Evolutionary conservation across 169 alveolate species (phyloP).

Genomic region (Cryptosporidium xiaoi): DNA sequence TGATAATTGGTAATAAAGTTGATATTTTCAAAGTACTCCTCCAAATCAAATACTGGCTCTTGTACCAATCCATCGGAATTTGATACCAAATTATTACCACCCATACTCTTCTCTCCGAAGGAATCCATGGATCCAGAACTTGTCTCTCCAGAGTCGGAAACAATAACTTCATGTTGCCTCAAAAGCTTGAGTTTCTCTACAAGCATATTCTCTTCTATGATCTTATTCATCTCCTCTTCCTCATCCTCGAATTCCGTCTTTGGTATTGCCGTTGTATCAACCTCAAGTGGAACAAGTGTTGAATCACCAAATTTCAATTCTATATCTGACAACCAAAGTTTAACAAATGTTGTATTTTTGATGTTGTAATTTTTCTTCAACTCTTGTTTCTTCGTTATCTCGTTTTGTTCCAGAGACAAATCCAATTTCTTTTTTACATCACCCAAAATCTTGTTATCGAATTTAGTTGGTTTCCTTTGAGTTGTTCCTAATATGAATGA

Average conservation of each 20-base stretch:
- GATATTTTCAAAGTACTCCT: not conserved
- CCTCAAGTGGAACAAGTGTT: not conserved
- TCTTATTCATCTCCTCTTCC: slow-evolving; percentile 20
- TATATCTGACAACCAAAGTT: slow-evolving; percentile 53
- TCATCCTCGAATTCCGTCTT: slow-evolving; percentile 3
- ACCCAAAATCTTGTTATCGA: slow-evolving; percentile 38
- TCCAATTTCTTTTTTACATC: slow-evolving; percentile 9
- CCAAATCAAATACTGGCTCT: not conserved
- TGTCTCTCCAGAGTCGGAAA: not conserved
- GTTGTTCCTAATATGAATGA: not conserved
- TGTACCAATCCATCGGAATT: not conserved
- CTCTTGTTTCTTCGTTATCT: not conserved
- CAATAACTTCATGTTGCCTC: slow-evolving; percentile 25
- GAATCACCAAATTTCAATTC: slow-evolving; percentile 20
- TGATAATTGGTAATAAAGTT: slow-evolving; percentile 10
- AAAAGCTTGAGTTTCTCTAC: slow-evolving; percentile 23
- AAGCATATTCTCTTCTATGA: slow-evolving; percentile 41
- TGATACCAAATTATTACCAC: not conserved
- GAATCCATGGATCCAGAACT: slow-evolving; percentile 17
- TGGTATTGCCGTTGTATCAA: not conserved
- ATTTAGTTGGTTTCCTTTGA: slow-evolving; percentile 44
- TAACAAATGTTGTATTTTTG: slow-evolving; percentile 54
- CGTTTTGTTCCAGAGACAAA: not conserved
- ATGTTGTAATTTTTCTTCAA: slow-evolving; percentile 10
- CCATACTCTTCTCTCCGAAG: slow-evolving; percentile 11